Evolutionary conservation across 192 early-diverging fungal species (phyloP).

Genomic region (Backusella macrospora): DNA sequence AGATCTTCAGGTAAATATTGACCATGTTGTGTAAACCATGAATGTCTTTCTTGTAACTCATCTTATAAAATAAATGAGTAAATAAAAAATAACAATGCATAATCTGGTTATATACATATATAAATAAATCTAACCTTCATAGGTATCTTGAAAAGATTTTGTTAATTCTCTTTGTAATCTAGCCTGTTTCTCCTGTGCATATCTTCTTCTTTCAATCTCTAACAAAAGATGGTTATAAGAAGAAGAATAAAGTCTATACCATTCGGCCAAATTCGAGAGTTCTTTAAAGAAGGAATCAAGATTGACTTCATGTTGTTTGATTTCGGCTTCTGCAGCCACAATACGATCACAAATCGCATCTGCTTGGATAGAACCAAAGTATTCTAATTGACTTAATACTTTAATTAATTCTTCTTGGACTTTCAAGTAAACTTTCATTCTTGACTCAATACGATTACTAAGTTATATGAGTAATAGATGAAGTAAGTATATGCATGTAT

Average conservation of each 20-base stretch:
- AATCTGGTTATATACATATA: too few species aligned
- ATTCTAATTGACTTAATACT: slow-evolving; percentile 27
- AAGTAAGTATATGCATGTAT: too few species aligned
- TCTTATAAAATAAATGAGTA: slow-evolving; percentile 11
- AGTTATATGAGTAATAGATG: not conserved
- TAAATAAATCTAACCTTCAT: slow-evolving; percentile 20
- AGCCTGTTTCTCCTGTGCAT: slow-evolving; percentile 26
- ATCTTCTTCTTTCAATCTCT: slow-evolving; percentile 31
- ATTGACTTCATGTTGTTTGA: slow-evolving; percentile 25
- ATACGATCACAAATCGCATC: slow-evolving; percentile 30
- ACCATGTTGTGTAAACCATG: slow-evolving; percentile 34
- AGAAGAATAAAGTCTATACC: slow-evolving; percentile 29
- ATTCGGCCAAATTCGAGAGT: slow-evolving; percentile 23
- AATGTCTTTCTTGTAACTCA: slow-evolving; percentile 30
- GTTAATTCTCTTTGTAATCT: slow-evolving; percentile 18
- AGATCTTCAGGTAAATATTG: slow-evolving; percentile 37
- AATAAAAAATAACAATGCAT: not conserved
- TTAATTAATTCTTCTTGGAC: slow-evolving; percentile 21
- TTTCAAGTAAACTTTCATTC: slow-evolving; percentile 10
- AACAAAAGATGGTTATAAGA: slow-evolving; percentile 35
- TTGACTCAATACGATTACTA: slow-evolving; percentile 23
- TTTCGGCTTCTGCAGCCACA: slow-evolving; percentile 18
- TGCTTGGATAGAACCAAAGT: slow-evolving; percentile 16
- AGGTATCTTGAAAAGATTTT: slow-evolving; percentile 22
- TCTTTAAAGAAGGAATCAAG: slow-evolving; percentile 35